Percentiles rank a stretch among this genome's conserved stretches.
Evolutionary conservation across 805 yeast genomes (phyloP).

Genomic region (Metschnikowia cerradonensis): DNA sequence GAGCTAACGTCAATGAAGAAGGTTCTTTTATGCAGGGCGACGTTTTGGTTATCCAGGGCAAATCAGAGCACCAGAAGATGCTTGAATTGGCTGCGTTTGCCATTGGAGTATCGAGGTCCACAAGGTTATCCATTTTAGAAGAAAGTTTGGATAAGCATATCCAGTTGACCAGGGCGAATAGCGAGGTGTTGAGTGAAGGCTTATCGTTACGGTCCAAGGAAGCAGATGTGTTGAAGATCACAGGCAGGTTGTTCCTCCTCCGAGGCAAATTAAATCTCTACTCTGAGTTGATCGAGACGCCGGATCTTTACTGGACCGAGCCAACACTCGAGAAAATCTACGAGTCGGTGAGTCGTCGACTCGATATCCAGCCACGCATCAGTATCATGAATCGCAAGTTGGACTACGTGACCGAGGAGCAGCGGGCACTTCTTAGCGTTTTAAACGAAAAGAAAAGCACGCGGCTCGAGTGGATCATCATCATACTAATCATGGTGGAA

Average conservation of each 20-base stretch:
- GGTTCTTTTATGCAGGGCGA: slow-evolving; percentile 59
- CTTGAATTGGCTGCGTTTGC: slow-evolving; percentile 86
- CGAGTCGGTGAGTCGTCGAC: slow-evolving; percentile 59
- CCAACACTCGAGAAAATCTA: slow-evolving; percentile 78
- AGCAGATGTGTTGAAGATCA: slow-evolving; percentile 58
- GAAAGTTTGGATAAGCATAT: slow-evolving; percentile 65
- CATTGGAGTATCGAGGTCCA: slow-evolving; percentile 81
- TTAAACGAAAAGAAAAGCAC: slow-evolving; percentile 73
- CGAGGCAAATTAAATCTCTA: slow-evolving; percentile 82
- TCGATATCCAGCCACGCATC: slow-evolving; percentile 77
- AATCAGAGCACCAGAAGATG: slow-evolving; percentile 39
- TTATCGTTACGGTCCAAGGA: slow-evolving; percentile 41
- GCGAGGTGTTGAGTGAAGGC: slow-evolving; percentile 67
- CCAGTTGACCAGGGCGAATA: slow-evolving; percentile 55
- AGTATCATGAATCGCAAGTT: slow-evolving; percentile 76
- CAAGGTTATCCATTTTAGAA: slow-evolving; percentile 79
- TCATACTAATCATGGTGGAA: slow-evolving; percentile 76
- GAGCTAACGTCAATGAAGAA: slow-evolving; percentile 24
- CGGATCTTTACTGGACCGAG: slow-evolving; percentile 91
- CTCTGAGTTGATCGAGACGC: slow-evolving; percentile 86
- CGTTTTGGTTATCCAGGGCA: slow-evolving; percentile 60
- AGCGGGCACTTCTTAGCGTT: slow-evolving; percentile 69
- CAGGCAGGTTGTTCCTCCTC: slow-evolving; percentile 70
- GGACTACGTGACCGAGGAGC: slow-evolving; percentile 89
- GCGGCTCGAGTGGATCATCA: slow-evolving; percentile 84